Evolutionary conservation across 805 yeast species (phyloP), one percentile per base, ranked within the genome.

Genomic region (Wickerhamomyces pijperi): DNA sequence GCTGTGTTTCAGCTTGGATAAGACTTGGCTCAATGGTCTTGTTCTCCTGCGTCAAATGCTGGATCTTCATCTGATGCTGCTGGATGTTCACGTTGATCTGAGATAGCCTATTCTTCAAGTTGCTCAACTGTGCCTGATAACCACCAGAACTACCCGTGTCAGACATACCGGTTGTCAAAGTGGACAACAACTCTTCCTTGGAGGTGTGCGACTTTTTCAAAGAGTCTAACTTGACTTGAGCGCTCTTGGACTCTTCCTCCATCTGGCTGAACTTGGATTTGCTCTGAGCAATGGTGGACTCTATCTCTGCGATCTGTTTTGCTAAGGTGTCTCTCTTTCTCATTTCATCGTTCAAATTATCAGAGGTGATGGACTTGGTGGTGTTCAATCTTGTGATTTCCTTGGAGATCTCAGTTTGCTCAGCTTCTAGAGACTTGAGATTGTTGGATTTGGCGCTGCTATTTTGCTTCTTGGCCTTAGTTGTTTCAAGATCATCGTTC

Each of bases 111-210:
- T 69, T 69, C 47, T 79, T 80, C 8, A 75, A 76, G 36, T 74
- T 76, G 41, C 74, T 73, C 33, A 87, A 59, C 49, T 86, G 95
- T 2, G 78, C 70, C 44, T 69, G 62, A 57, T 84, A 88, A 8
- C 96, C 96, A 49, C 78, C 81, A 0, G 78, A 64, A 28, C 65
- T 68, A 39, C 94, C 95, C 42, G 74, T 78, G 0, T 94, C 74
- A 0, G 95, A 82, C n/a, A 88, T 78, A 50, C 97, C 96, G 0
- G 95, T 85, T 0, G 87, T 77, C 32, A 88, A 65, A 0, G 94
- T 79, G 0, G 92, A 82, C 9, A 85, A 60, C 11, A 88, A 65
- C 44, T 88, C 96, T 49, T 84, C 90, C 48, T 82, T 84, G 42
- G 65, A 69, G 28, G 65, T 63, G 36, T 71, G 65, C 13, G 67